Conservation (phyloP, 805 yeast species). For the Pichia heedii region DNA sequence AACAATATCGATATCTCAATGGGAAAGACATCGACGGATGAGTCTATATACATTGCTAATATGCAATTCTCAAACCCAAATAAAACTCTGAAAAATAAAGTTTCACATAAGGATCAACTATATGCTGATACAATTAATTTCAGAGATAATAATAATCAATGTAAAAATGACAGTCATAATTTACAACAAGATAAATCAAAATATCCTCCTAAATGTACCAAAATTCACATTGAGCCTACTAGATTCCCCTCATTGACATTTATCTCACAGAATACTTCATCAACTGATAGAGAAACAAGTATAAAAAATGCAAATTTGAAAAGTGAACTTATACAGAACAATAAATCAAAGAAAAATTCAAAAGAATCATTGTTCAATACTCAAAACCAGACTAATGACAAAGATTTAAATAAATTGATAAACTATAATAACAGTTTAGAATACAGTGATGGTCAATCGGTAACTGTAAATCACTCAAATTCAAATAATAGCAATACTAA, state of each 20-base stretch:
- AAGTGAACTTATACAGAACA: constrained; percentile 16
- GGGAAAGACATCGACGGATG: too few relatives aligned
- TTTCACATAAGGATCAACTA: too few relatives aligned
- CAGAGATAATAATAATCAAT: too few relatives aligned
- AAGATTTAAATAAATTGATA: neutral
- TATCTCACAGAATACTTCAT: constrained; percentile 1
- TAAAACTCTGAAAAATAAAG: neutral
- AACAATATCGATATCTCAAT: too few relatives aligned
- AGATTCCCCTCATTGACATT: constrained; percentile 12
- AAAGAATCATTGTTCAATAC: constrained; percentile 8
- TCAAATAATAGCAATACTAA: neutral
- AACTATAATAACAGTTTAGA: neutral
- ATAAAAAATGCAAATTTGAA: constrained; percentile 12
- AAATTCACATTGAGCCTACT: constrained; percentile 1
- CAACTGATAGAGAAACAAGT: constrained; percentile 7
- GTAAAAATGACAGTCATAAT: too few relatives aligned
- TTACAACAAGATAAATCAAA: constrained; percentile 1
- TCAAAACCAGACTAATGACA: neutral
- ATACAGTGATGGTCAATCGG: neutral
- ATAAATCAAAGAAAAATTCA: constrained; percentile 7
- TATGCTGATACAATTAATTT: too few relatives aligned
- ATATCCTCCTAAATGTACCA: neutral
- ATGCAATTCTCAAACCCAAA: neutral
- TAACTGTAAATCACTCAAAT: neutral
- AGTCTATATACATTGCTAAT: too few relatives aligned